Base-by-base conservation (phyloP, 1,139 yeast species). In the Scheffersomyces insectosa region DNA sequence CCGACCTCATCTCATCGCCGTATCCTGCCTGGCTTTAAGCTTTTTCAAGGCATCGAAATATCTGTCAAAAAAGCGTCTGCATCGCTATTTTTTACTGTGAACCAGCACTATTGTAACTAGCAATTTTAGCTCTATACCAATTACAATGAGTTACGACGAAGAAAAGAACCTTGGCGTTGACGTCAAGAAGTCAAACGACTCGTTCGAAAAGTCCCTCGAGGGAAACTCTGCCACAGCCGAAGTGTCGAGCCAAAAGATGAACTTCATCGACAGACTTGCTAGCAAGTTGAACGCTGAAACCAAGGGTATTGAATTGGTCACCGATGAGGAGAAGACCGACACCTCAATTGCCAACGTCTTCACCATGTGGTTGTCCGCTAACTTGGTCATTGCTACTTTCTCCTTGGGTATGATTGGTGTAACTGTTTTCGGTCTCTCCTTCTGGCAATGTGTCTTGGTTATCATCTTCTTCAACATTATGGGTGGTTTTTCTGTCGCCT, bases 311-410 rank as follows among this genome's bases (percentile, higher is more conserved):
- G 89, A 83, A 54, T 63, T 79, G 36, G 77, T 85, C 43, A 83
- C 87, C 20, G 88, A 82, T 46, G 85, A 79, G 42, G 88, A 84
- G 60, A 80, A 82, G 52, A 72, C 77, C 38, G 89, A 84, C 44
- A 64, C 61, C 42, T 81, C 88, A 29, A 60, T 85, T 43, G 70
- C 80, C 71, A 79, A 77, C 53, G 88, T 95, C 25, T 90, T 91
- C 34, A 76, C 91, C 43, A 88, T 90, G 96, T 90, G 97, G 97
- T 77, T 87, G 58, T 85, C 95, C 25, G 96, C 96, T 31, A 90
- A 90, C 66, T 72, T 88, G 78, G 97, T 89, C 45, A 80, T 90
- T 60, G 90, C 96, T 16, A 81, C 96, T 20, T 84, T 80, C 57
- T 75, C 96, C 2, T 71, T 89, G 40, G 97, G 97, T 61, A 86